These are phyloP conservation scores for Chlorociboria aeruginascens DNA, from an alignment of 495 filamentous ascomycete species.

Conservation along the genomic window DNA sequence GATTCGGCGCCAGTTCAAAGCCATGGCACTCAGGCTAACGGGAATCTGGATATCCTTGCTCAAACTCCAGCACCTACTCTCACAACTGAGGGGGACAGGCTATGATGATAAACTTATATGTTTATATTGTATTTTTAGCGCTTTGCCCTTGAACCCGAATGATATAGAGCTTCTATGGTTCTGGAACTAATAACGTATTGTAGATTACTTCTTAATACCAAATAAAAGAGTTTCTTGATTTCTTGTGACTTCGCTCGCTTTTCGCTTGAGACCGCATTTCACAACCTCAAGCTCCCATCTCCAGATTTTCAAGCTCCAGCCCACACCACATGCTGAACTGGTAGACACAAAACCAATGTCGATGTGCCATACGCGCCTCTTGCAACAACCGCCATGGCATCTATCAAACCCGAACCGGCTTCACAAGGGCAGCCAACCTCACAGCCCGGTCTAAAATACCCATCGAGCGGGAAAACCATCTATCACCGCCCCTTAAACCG, in stretches of 20 bases:
- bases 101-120: not conserved
- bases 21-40: conserved; percentile 3
- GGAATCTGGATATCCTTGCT: not conserved
- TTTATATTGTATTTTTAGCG: not conserved
- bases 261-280: too few relatives aligned
- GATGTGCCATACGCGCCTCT: conserved; percentile 3
- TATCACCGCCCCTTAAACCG: conserved; percentile 93
- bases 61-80: not conserved
- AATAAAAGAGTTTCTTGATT: too few relatives aligned
- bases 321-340: not conserved
- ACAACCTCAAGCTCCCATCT: too few relatives aligned
- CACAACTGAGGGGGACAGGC: not conserved
- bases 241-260: too few relatives aligned
- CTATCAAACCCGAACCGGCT: conserved; percentile 20
- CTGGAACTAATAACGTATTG: not conserved
- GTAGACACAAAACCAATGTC: not conserved
- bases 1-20: not conserved
- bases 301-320: too few relatives aligned
- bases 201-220: too few relatives aligned
- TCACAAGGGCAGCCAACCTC: conserved; percentile 17
- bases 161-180: not conserved
- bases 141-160: not conserved
- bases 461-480: conserved; percentile 93
- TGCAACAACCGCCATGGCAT: conserved; percentile 23
- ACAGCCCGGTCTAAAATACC: conserved; percentile 69